phyloP scores from a whole-genome alignment of 2,329 filamentous ascomycete species.

The Immersiporthe knoxdaviesiana region DNA sequence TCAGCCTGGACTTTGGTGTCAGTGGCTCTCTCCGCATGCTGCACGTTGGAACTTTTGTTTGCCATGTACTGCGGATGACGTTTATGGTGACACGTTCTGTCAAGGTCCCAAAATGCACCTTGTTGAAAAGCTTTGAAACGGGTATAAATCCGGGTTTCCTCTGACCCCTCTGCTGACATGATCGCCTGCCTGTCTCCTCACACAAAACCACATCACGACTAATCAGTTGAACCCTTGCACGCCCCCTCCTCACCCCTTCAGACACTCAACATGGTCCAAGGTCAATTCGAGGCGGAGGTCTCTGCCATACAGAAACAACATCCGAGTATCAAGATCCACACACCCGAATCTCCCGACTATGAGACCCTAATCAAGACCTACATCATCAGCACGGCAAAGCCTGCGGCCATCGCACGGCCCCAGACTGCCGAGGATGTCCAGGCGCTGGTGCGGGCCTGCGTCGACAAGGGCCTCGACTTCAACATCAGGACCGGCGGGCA shows the following conservation, averaged over 20 bases:
- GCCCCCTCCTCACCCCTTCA: neutral
- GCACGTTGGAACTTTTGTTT: neutral
- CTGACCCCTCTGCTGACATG: neutral
- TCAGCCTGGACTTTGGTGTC: neutral
- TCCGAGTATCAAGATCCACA: conserved; percentile 1
- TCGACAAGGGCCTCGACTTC: neutral
- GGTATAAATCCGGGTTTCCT: neutral
- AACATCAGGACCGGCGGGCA: conserved; percentile 16
- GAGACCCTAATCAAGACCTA: conserved; percentile 3
- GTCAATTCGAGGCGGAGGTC: neutral
- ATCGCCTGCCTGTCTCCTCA: neutral
- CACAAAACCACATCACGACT: neutral
- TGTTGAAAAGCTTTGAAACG: neutral
- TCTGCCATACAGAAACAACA: neutral
- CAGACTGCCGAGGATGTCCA: conserved; percentile 15
- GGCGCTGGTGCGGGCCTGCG: conserved; percentile 5
- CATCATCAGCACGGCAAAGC: conserved; percentile 4
- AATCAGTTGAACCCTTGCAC: neutral
- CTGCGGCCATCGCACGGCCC: conserved; percentile 17
- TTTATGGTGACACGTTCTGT: neutral
- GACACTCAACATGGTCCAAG: conserved; percentile 6
- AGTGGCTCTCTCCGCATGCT: neutral
- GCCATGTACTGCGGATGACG: neutral
- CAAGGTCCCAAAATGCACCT: neutral
- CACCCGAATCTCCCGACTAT: conserved; percentile 11